These are phyloP conservation scores for Elongisporangium prolatum DNA, from an alignment of 352 stramenopile species.

Conservation along the genomic window DNA sequence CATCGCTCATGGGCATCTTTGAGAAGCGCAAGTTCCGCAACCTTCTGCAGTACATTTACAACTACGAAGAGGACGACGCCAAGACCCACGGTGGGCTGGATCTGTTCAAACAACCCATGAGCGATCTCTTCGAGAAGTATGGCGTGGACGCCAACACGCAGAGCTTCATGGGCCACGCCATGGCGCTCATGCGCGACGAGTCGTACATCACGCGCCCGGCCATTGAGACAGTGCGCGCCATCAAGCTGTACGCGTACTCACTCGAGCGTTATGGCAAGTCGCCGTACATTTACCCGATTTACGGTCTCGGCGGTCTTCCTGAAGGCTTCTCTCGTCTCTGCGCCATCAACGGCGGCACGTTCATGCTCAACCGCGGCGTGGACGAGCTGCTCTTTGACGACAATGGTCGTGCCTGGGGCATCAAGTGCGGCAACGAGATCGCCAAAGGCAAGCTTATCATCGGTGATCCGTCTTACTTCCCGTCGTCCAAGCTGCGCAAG, in stretches of 20 bases:
- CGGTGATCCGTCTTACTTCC: slow-evolving; percentile 99
- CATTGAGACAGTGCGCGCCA: slow-evolving; percentile 92
- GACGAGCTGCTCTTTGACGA: slow-evolving; percentile 93
- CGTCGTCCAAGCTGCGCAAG: slow-evolving; percentile 87
- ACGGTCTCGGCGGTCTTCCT: slow-evolving; percentile 96
- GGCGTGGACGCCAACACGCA: slow-evolving; percentile 97
- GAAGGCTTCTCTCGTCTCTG: slow-evolving; percentile 99
- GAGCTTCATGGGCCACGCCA: slow-evolving; percentile 99
- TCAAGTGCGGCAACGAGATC: slow-evolving; percentile 91
- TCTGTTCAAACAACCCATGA: slow-evolving; percentile 96
- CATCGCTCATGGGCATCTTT: slow-evolving; percentile 98
- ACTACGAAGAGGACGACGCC: slow-evolving; percentile 93
- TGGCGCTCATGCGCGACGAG: slow-evolving; percentile 97
- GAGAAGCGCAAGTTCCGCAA: slow-evolving; percentile 99
- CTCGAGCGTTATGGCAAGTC: slow-evolving; percentile 95
- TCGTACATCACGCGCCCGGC: slow-evolving; percentile 83
- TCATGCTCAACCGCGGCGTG: slow-evolving; percentile 98
- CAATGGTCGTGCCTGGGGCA: slow-evolving; percentile 92
- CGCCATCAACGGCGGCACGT: slow-evolving; percentile 98
- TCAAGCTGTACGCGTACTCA: slow-evolving; percentile 99
- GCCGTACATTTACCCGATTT: slow-evolving; percentile 99
- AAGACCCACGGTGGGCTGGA: slow-evolving; percentile 91
- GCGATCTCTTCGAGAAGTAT: slow-evolving; percentile 97
- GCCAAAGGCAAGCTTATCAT: slow-evolving; percentile 98
- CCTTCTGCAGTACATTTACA: slow-evolving; percentile 97